Base-by-base conservation (phyloP, 371 early-diverging fungal species). In the Mortierella sp. region DNA sequence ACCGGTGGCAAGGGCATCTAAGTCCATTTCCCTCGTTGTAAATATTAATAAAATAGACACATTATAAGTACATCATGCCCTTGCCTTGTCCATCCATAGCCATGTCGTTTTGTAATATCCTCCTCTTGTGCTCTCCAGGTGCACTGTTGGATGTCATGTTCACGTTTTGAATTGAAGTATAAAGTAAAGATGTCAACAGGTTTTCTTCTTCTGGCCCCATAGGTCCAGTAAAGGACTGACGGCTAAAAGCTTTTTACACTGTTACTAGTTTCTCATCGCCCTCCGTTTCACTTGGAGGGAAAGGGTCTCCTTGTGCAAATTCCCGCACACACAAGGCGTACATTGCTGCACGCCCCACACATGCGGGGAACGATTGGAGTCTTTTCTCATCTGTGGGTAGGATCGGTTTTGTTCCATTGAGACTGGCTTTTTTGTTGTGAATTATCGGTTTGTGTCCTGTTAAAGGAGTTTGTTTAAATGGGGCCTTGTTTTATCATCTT, bases 1-100 rank as follows among this genome's bases (percentile, higher is more conserved):
- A 93, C 93, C 77, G 94, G 94, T 82, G 94, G 94, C 80, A 91
- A 90, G 87, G 94, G 94, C 74, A 94, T 94, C 83, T 94, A 92
- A 90, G 56, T 14, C 41, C 35, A 2, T 35, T 35, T 18, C 8
- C 16, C 12, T 60, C 10, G 5, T 21, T 65, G 35, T 43, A 75
- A 68, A 46, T 46, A 46, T 14, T 46, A 46, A 44, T 65, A 75
- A 46, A 75, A 75, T 65, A 63, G 10, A 49, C 8, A 55, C 55
- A 41, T 41, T 41, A 3, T 7, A n/a, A 16, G 4, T 27, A 8
- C 55, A 55, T 3, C 0, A 49, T 49, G 18, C 49, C 49, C 2
- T 49, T 49, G 49, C 1, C 12, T 49, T 11, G 41, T 41, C 41
- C 48, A 48, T 68, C 24, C 21, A 16, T 32, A 35, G 35, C 1